Base-by-base conservation (phyloP, 177 flowering plant genomes). In the Vitis hybrid region DNA sequence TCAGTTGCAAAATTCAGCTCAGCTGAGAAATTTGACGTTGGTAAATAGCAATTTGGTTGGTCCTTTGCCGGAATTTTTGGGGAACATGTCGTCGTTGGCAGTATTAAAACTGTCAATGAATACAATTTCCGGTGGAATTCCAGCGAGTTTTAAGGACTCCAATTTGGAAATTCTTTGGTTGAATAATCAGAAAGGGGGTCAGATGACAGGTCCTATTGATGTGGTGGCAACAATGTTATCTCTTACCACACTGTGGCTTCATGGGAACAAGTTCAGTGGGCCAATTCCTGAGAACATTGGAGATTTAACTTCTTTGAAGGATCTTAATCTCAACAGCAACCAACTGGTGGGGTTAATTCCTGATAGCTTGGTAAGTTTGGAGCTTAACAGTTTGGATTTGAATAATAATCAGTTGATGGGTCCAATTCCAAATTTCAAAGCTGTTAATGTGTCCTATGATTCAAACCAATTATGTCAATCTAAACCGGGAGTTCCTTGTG, bases 371-470 rank as follows among this genome's bases (percentile, higher is more conserved):
- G 81, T 71, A 50, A 56, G 55, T 64, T 18, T 83, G 84, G 26
- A 55, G 1, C 62, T 83, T 48, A 76, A 78, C 22, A 31, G 56
- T 5, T 62, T 83, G n/a, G 81, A 79, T 79, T 76, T 83, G 81
- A 79, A 69, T 73, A 83, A 83, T 48, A 83, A 83, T 64, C 64
- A 66, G 29, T 64, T 83, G 0, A 81, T 83, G 84, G 87, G 87
- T 58, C 87, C 84, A 5, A 70, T 77, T 50, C 87, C 87, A 2
- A 68, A 73, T 15, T 81, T 81, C 51, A 79, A 72, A 69, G 78
- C 84, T 12, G 5, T 56, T 1, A 74, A 75, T 0, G 66, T 51
- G 49, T 29, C 73, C 52, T 84, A 0, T 65, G 29, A 26, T 61
- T 71, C 78, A 2, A 84, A 84, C 62, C 8, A 53, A 0, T 84